These are phyloP conservation scores for Eragrostis nindensis DNA, from an alignment of 176 grass and related monocot genomes.

Conservation along the genomic window DNA sequence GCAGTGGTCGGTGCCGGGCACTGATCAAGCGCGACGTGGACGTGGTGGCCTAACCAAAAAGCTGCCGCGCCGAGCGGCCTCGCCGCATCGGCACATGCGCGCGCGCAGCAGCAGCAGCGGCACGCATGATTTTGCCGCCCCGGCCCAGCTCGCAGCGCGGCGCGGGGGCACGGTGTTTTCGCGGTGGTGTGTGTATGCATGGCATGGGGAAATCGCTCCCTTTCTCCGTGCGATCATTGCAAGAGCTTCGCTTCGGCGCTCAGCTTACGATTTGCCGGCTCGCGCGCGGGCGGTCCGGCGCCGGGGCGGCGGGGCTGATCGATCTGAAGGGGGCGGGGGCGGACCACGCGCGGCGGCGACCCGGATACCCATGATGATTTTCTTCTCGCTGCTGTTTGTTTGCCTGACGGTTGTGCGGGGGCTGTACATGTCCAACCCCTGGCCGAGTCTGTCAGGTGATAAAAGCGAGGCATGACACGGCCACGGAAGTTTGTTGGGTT, in stretches of 20 bases:
- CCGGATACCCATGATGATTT: constrained; percentile 31
- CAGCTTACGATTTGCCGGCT: constrained; percentile 38
- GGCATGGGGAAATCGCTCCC: not conserved
- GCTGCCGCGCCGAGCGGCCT: constrained; percentile 27
- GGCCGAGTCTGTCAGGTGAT: constrained; percentile 5
- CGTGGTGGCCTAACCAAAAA: constrained; percentile 11
- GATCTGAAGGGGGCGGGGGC: not conserved
- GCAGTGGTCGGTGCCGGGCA: constrained; percentile 51
- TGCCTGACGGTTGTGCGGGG: not conserved
- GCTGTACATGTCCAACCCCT: constrained; percentile 6
- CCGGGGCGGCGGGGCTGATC: not conserved
- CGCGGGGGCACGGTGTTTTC: no score
- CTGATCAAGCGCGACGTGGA: constrained; percentile 19
- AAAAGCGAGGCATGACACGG: not conserved
- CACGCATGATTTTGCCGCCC: constrained; percentile 24
- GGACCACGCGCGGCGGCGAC: not conserved
- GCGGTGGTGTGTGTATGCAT: no score
- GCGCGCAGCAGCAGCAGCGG: not conserved
- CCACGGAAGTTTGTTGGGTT: constrained; percentile 33
- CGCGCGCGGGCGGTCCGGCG: not conserved
- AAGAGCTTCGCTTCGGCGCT: not conserved
- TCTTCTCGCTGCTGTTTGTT: not conserved
- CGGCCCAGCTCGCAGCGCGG: not conserved
- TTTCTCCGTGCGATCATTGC: constrained; percentile 47
- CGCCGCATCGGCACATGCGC: not conserved